Evolutionary conservation across 768 basidiomycete genomes (phyloP).

Genomic region (Albatrellus ellisii): DNA sequence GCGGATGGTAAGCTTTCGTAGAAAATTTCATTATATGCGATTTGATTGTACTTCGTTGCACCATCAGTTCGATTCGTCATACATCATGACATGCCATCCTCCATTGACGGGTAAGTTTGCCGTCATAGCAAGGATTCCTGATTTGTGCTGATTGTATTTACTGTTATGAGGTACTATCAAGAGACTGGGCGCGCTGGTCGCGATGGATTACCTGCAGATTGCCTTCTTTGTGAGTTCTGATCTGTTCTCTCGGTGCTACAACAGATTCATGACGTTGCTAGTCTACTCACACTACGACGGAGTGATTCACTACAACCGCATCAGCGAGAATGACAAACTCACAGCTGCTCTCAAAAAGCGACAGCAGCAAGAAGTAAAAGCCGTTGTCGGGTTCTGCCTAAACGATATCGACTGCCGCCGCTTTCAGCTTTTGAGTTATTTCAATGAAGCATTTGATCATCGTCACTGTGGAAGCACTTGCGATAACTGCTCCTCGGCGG

Average conservation of each 20-base stretch:
- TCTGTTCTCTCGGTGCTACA: not conserved
- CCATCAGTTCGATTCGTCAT: slow-evolving; percentile 79
- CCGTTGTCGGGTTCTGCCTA: slow-evolving; percentile 68
- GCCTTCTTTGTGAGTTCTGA: slow-evolving; percentile 65
- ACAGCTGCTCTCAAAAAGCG: slow-evolving; percentile 46
- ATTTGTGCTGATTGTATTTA: slow-evolving; percentile 4
- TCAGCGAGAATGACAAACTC: slow-evolving; percentile 33
- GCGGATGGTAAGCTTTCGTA: slow-evolving; percentile 38
- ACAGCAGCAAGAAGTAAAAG: slow-evolving; percentile 47
- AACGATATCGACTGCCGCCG: slow-evolving; percentile 83
- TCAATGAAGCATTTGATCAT: slow-evolving; percentile 68
- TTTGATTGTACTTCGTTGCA: not conserved
- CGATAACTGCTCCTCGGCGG: slow-evolving; percentile 53
- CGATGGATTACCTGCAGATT: slow-evolving; percentile 74
- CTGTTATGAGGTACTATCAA: slow-evolving; percentile 72
- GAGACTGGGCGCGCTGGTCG: slow-evolving; percentile 96
- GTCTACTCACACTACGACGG: slow-evolving; percentile 58
- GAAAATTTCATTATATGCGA: not conserved
- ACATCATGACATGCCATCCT: slow-evolving; percentile 71
- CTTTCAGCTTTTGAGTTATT: slow-evolving; percentile 77
- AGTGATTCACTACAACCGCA: slow-evolving; percentile 40
- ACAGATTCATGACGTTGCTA: slow-evolving; percentile 17
- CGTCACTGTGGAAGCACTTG: slow-evolving; percentile 56
- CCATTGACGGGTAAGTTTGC: slow-evolving; percentile 60
- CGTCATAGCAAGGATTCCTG: slow-evolving; percentile 1